These are phyloP conservation scores for Schizopora paradoxa DNA, from an alignment of 1,284 basidiomycete genomes.

Conservation along the genomic window DNA sequence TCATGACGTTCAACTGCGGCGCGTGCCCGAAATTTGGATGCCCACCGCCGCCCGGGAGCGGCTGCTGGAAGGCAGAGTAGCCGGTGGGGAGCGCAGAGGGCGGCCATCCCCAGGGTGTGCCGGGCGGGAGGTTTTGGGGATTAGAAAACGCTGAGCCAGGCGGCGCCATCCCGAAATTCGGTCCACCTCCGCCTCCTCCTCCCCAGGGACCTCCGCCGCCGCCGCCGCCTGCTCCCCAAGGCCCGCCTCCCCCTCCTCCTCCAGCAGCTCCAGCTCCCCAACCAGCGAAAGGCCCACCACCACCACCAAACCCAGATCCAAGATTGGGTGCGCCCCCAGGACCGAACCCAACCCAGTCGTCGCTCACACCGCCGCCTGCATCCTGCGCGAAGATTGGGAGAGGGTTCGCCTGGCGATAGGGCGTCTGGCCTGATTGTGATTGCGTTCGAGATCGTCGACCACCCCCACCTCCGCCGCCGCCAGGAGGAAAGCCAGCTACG, in stretches of 20 bases:
- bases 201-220: background rate
- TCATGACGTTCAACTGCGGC: background rate
- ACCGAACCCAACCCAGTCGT: background rate
- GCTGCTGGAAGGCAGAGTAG: background rate
- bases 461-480: background rate
- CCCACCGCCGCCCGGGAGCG: background rate
- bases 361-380: conserved; percentile 1
- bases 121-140: background rate
- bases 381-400: background rate
- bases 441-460: background rate
- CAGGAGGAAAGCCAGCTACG: conserved; percentile 2
- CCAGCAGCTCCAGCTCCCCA: background rate
- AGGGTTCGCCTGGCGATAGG: conserved; percentile 2
- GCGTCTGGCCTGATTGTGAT: background rate
- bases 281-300: no score
- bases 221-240: background rate
- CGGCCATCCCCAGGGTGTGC: conserved; percentile 3
- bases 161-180: background rate
- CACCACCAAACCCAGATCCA: no score
- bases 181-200: conserved; percentile 4
- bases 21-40: background rate
- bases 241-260: background rate
- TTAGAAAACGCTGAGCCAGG: background rate
- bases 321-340: background rate
- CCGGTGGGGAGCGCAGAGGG: background rate